Evolutionary conservation across 352 stramenopile species (phyloP), one percentile per base, ranked within the genome.

Genomic region (Globisporangium uncinulatum): DNA sequence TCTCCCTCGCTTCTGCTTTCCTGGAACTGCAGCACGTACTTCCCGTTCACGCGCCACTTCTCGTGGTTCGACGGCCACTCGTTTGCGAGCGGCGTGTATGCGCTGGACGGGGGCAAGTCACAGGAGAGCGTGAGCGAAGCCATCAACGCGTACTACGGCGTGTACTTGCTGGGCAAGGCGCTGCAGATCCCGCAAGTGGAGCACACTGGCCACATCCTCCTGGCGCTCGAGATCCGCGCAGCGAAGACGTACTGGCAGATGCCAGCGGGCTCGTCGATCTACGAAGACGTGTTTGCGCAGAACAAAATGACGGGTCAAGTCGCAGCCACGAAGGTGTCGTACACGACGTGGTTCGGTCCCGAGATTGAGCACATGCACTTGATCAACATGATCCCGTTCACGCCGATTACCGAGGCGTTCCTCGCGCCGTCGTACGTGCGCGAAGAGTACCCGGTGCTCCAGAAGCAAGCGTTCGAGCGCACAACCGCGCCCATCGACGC

Each of bases 161-260:
- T 97, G n/a, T 98, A 97, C 61, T 68, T 98, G 63, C 87, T 86
- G 48, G 94, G 82, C 67, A 83, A 88, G 56, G 80, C 85, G 14
- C 76, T 92, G 54, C 71, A 71, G 36, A 76, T 93, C 43, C 66
- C 70, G 17, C 57, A 79, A 34, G 63, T 96, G n/a, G 71, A 86
- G 61, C 74, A 97, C 69, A 98, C 96, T 67, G 83, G 90, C 17
- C 79, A 92, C 39, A 63, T 98, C 6, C 69, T 99, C 37, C 73
- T 98, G 20, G 83, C 94, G 11, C 83, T 95, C 43, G 95, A 99
- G 79, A 84, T 97, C 43, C 92, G 92, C n/a, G 90, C 92, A 21
- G 90, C 94, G 10, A 82, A 94, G 57, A 97, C 78, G 19, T 99
- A 99, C 77, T 99, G 95, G 95, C 96, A 98, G 59, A 98, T 98